Evolutionary conservation across 768 basidiomycete genomes (phyloP), one percentile per base, ranked within the genome.

Genomic region (Auriscalpium orientale): DNA sequence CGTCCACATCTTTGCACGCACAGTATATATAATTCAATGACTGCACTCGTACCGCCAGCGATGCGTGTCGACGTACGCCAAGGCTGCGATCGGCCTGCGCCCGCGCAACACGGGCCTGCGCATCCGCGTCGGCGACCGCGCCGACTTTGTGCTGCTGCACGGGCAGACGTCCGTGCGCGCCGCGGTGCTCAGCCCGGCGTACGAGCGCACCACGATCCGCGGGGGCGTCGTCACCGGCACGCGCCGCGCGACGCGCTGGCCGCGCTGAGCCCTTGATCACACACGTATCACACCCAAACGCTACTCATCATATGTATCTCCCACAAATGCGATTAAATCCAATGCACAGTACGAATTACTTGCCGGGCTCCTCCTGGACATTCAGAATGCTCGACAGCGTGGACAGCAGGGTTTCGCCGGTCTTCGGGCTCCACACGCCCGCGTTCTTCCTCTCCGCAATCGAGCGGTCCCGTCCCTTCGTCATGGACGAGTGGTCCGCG

Each of bases 121-220:
- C 45, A 72, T 76, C n/a, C 57, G 56, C 44, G 43, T 66, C 45
- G 78, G 75, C 20, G 75, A 76, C 60, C 70, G 67, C 20, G 81
- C 83, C 8, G 79, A 85, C 67, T 82, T 85, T 51, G 78, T 85
- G 28, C 69, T 85, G 53, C 69, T 85, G 53, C 82, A 82, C 60
- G 77, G 74, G 40, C 73, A 74, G 53, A 62, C 65, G 35, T 66
- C 70, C 21, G 64, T 80, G 51, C 77, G 75, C 59, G 71, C 74
- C 55, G 77, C 74, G 10, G 76, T 79, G 18, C 72, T 83, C 36
- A 73, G 75, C 61, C 82, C 83, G 49, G 62, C 64, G 49, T 76
- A 72, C 54, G 74, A 76, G 57, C 75, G 80, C 46, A 81, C 78
- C 10, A 81, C 80, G 8, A 76, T 83, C 57, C 76, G 73, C 56